These are phyloP conservation scores for Yamagishiella unicocca DNA, from an alignment of 139 green algal species.

Conservation along the genomic window DNA sequence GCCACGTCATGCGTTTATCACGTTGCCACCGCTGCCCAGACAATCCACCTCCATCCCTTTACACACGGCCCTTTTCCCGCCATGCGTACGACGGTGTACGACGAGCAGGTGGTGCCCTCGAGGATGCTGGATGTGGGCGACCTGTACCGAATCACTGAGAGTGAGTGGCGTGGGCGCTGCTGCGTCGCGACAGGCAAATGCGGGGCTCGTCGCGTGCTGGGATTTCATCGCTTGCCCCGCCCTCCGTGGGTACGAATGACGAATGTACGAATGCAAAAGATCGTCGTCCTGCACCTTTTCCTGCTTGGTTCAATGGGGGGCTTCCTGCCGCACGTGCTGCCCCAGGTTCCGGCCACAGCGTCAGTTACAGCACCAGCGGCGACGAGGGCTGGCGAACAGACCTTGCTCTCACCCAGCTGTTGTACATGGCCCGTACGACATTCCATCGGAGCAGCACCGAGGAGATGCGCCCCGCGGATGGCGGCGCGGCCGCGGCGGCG, in stretches of 20 bases:
- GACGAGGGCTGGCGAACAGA: conserved; percentile 29
- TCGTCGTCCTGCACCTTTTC: no score
- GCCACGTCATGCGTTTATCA: no score
- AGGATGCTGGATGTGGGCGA: conserved; percentile 24
- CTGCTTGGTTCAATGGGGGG: no score
- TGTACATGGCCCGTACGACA: conserved; percentile 43
- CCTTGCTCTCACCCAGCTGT: conserved; percentile 20
- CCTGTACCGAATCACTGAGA: conserved; percentile 45
- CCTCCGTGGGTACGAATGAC: no score
- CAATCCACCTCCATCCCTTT: not conserved
- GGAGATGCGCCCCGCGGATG: not conserved
- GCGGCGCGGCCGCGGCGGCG: not conserved
- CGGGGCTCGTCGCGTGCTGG: no score
- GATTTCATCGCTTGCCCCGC: no score
- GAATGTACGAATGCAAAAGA: no score
- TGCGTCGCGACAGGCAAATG: no score
- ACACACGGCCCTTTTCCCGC: not conserved
- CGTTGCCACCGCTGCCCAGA: no score
- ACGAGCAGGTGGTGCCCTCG: no score
- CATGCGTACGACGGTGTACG: no score
- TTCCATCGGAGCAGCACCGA: conserved; percentile 15
- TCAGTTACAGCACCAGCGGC: conserved; percentile 15
- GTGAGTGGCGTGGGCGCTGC: not conserved
- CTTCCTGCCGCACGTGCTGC: no score
- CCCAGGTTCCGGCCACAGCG: conserved; percentile 2